These are phyloP conservation scores for Cystobasidium onofrii DNA, from an alignment of 768 basidiomycete genomes.

Conservation along the genomic window DNA sequence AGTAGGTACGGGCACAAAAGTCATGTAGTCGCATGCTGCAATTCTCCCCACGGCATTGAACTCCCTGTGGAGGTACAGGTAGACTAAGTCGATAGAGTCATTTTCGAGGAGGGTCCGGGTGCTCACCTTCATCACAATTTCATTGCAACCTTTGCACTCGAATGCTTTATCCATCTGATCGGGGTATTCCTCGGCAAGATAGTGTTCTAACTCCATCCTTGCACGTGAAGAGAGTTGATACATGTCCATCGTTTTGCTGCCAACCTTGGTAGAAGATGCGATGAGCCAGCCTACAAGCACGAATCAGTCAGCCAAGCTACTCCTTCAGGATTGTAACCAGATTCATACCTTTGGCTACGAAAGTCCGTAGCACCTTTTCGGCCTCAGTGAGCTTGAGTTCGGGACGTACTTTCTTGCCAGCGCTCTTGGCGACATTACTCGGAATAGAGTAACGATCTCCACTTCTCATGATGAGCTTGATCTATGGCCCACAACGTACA, in stretches of 20 bases:
- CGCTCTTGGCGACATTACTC: slow-evolving; percentile 2
- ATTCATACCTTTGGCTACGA: slow-evolving; percentile 18
- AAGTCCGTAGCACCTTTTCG: slow-evolving; percentile 5
- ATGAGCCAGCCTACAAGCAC: slow-evolving; percentile 29
- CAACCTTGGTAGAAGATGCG: background rate
- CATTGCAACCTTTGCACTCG: slow-evolving; percentile 29
- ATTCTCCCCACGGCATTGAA: background rate
- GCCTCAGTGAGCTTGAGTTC: slow-evolving; percentile 16
- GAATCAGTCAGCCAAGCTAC: background rate
- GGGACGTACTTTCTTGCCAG: background rate
- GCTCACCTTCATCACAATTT: slow-evolving; percentile 33
- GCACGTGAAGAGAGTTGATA: slow-evolving; percentile 31
- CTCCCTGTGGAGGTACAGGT: slow-evolving; percentile 2
- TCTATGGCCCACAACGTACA: too few relatives aligned
- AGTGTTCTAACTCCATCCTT: slow-evolving; percentile 27
- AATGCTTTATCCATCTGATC: background rate
- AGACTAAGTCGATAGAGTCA: too few relatives aligned
- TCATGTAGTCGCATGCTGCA: slow-evolving; percentile 30
- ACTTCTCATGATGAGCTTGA: slow-evolving; percentile 31
- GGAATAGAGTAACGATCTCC: slow-evolving; percentile 17
- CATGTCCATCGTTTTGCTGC: slow-evolving; percentile 12
- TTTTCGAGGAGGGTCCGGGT: too few relatives aligned
- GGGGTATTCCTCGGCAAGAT: slow-evolving; percentile 25
- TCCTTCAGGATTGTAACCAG: too few relatives aligned
- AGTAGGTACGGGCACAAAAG: slow-evolving; percentile 5